Conservation (phyloP, 768 basidiomycete species). For the Trametes coccinea region DNA sequence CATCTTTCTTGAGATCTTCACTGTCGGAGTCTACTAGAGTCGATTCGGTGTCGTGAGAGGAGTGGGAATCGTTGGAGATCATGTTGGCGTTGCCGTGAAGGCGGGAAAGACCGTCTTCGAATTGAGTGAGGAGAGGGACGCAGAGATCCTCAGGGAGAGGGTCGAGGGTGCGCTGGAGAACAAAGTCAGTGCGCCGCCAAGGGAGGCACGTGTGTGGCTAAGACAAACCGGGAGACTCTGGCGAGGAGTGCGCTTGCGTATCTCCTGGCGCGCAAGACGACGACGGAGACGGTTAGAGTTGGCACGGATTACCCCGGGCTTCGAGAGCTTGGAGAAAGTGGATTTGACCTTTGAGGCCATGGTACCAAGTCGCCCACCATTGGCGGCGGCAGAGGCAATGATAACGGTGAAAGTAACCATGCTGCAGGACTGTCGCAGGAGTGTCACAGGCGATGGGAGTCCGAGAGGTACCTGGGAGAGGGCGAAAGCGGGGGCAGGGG, state of each 20-base stretch:
- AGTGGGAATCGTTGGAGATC: background rate
- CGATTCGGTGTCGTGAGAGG: background rate
- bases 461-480: background rate
- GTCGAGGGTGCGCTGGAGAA: background rate
- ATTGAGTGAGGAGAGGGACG: background rate
- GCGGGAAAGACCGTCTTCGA: background rate
- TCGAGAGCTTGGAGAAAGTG: slow-evolving; percentile 1
- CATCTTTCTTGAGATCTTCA: background rate
- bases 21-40: background rate
- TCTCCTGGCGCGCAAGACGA: background rate
- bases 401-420: slow-evolving; percentile 2
- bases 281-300: background rate
- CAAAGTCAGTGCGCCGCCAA: background rate
- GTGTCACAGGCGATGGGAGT: background rate
- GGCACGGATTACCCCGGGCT: background rate
- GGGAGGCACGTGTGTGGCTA: slow-evolving; percentile 1
- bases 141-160: background rate
- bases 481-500: background rate
- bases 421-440: background rate
- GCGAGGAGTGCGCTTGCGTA: background rate
- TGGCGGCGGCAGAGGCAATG: background rate
- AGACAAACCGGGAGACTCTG: slow-evolving; percentile 6
- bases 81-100: background rate
- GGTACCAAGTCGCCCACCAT: background rate
- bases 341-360: slow-evolving; percentile 6